Base-by-base conservation (phyloP, 768 basidiomycete species). In the Termitomyces sp. region DNA sequence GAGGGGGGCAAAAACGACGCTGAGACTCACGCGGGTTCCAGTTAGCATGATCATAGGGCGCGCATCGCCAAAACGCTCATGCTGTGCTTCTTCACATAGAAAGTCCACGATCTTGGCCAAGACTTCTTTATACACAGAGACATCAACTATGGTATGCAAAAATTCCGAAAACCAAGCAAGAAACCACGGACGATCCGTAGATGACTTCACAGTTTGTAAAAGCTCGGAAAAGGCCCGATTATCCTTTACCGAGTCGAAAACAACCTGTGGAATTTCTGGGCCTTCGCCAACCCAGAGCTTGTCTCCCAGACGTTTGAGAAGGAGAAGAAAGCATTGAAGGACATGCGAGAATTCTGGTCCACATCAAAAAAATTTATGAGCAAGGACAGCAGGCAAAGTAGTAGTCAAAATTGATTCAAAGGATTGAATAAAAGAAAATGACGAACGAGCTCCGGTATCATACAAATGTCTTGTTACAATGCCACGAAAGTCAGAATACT, bases 241-340 rank as follows among this genome's bases (percentile, higher is more conserved):
- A 67, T 92, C 87, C 68, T 89, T 90, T 67, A 98, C 81, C 15
- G 87, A 81, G 66, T 91, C 92, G 65, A 96, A 88, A 7, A 93
- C 81, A 37, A 89, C 79, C 63, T 86, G 82, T 3, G 93, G 88
- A 66, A 87, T 91, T 65, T 91, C 87, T 5, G 83, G 76, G 1
- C 81, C 81, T 63, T 91, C 87, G 31, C 79, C 82, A 20, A 76
- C 69, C 95, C 96, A 98, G 15, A 93, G 69, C 12, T 76, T 67
- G 3, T 71, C 63, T 0, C 78, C 78, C 53, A 88, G 67, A 24
- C 86, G 81, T 60, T 83, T 81, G 36, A 90, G 70, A 33, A 93
- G 75, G 47, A 85, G 71, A 11, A 81, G 71, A 61, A 90, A 84
- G 58, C 79, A 85, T 63, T 73, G 78, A 44, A 88, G 74, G 59